Evolutionary conservation across 2,329 filamentous ascomycete genomes (phyloP).

Genomic region (Aureobasidium namibiae): DNA sequence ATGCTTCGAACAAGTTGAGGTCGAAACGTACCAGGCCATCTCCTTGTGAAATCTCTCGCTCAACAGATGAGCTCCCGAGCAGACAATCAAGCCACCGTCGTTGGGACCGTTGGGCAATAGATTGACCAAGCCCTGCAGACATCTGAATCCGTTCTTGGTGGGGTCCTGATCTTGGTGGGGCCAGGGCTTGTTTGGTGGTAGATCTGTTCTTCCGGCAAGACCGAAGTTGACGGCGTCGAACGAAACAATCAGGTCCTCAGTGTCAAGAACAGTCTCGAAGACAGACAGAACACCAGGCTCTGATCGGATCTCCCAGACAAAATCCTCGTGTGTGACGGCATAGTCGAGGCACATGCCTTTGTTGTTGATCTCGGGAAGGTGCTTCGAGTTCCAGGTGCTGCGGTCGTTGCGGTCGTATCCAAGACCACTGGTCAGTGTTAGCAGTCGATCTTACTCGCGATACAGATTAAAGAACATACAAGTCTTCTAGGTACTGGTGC

Average conservation of each 20-base stretch:
- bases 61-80: conserved; percentile 24
- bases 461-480: conserved; percentile 9
- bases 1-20: background rate
- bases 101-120: conserved; percentile 29
- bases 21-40: conserved; percentile 11
- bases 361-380: conserved; percentile 31
- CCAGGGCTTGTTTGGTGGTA: conserved; percentile 26
- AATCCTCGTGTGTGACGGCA: conserved; percentile 31
- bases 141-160: conserved; percentile 39
- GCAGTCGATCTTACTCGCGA: background rate
- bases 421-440: background rate
- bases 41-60: conserved; percentile 26
- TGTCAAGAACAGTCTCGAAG: conserved; percentile 30
- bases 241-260: conserved; percentile 28
- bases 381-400: conserved; percentile 28
- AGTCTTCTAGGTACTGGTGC: conserved; percentile 27
- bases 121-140: conserved; percentile 45
- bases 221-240: conserved; percentile 35
- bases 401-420: conserved; percentile 23
- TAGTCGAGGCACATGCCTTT: conserved; percentile 28
- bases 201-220: conserved; percentile 26
- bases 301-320: conserved; percentile 32
- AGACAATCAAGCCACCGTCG: conserved; percentile 31
- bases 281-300: conserved; percentile 32
- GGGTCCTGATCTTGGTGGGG: conserved; percentile 34